Base-by-base conservation (phyloP, 768 basidiomycete genomes). In the Candolleomyces efflorescens region DNA sequence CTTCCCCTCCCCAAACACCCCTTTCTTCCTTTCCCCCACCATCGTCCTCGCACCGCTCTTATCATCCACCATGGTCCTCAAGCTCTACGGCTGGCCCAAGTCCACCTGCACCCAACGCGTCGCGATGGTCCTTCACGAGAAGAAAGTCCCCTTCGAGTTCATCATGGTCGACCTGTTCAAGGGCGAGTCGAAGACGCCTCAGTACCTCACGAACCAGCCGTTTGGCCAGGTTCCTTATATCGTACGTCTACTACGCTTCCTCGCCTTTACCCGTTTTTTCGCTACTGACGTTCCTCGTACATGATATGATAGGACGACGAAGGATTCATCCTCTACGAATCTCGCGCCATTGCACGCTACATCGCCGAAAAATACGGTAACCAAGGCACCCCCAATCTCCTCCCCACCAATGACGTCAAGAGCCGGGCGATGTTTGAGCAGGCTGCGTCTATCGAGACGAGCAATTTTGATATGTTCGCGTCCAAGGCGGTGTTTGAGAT, bases 321-420 rank as follows among this genome's bases (percentile, higher is more conserved):
- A 41, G 83, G 83, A 2, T 80, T 86, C 68, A 71, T 78, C 56
- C 62, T 89, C 20, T 86, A 76, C 69, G 84, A 86, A 60, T 78
- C 78, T 32, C 79, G 84, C 27, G 84, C 84, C 1, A 85, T 87
- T 56, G 67, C 65, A 45, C 78, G 81, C 17, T 89, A 87, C 67
- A 63, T 87, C 62, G 78, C 74, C 45, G 67, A 66, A 50, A 86
- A 85, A 64, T 81, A 82, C 60, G 64, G 75, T 3, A 56, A 68
- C 51, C 75, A 83, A 59, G 82, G 82, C 20, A 73, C 77, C 4
- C 53, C 66, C 20, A 56, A 54, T 12, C 73, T 83, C 45, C 85
- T 86, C 5, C 68, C 71, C 15, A 47, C 23, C 36, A 54, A 47
- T 44, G 72, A 73, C 27, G 52, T 67, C 47, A 68, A 77, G 59